These are phyloP conservation scores for Brassica hybrid DNA, from an alignment of 441 rosid species.

Conservation along the genomic window DNA sequence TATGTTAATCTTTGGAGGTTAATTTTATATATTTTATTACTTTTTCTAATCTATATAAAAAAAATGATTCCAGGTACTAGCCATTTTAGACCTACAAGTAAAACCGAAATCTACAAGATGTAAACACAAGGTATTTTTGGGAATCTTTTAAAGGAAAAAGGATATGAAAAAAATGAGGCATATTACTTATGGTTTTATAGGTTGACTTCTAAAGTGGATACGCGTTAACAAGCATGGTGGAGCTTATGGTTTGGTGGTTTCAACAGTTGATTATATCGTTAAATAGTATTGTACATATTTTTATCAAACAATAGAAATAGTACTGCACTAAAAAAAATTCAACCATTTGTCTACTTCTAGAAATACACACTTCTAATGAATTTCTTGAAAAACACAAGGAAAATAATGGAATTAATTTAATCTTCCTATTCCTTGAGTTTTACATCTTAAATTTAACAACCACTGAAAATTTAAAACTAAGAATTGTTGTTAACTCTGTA, in stretches of 20 bases:
- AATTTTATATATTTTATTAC: not conserved
- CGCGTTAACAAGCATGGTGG: slow-evolving; percentile 18
- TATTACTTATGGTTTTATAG: slow-evolving; percentile 5
- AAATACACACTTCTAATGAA: not conserved
- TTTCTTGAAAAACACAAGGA: not conserved
- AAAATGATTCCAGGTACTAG: slow-evolving; percentile 12
- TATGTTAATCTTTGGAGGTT: not conserved
- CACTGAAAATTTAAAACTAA: no score
- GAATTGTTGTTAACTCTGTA: no score
- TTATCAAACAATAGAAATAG: no score
- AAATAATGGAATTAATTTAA: not conserved
- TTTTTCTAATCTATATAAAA: not conserved
- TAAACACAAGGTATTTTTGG: slow-evolving; percentile 20
- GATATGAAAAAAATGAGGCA: slow-evolving; percentile 15
- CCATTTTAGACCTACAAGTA: not conserved
- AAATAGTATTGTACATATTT: not conserved
- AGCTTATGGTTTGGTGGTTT: slow-evolving; percentile 7
- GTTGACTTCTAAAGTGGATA: slow-evolving; percentile 15
- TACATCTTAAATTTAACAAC: no score
- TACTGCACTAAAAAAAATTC: not conserved
- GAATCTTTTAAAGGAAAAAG: slow-evolving; percentile 32
- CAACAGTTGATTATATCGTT: not conserved
- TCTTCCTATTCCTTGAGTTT: no score
- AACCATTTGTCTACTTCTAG: slow-evolving; percentile 14
- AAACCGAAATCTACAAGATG: slow-evolving; percentile 24